phyloP scores from a whole-genome alignment of 2,329 filamentous ascomycete species.

The Acrocalymma vagum region DNA sequence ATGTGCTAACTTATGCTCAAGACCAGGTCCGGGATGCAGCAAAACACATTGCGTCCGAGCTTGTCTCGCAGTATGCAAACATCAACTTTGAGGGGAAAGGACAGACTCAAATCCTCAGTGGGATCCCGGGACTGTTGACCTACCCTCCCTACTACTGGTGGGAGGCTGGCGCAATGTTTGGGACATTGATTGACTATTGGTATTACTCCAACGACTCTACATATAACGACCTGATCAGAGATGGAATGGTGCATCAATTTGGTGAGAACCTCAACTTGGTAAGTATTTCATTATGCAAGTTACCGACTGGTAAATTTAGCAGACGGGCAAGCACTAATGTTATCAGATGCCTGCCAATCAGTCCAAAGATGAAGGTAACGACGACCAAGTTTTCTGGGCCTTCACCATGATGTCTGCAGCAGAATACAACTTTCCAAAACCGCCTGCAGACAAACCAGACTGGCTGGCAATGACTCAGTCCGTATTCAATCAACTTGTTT shows the following conservation, averaged over 20 bases:
- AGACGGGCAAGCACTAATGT: neutral
- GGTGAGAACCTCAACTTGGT: constrained; percentile 24
- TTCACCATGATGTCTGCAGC: constrained; percentile 64
- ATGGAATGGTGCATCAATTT: constrained; percentile 44
- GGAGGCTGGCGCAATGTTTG: constrained; percentile 78
- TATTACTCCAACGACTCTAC: constrained; percentile 76
- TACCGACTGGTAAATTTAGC: too few relatives aligned
- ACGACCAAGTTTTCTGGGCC: constrained; percentile 66
- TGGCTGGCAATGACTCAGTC: constrained; percentile 52
- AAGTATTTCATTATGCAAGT: too few relatives aligned
- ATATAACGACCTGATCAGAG: constrained; percentile 73
- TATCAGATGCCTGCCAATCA: constrained; percentile 34
- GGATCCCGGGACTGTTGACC: constrained; percentile 35
- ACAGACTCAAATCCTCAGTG: constrained; percentile 38
- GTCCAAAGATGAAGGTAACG: constrained; percentile 54
- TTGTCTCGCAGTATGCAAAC: constrained; percentile 62
- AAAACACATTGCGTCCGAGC: constrained; percentile 50
- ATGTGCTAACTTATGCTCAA: too few relatives aligned
- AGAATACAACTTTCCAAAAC: constrained; percentile 55
- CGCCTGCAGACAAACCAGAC: constrained; percentile 42
- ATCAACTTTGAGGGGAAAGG: constrained; percentile 56
- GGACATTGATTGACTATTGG: constrained; percentile 81
- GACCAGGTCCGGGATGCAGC: constrained; percentile 56
- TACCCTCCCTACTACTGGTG: constrained; percentile 68
- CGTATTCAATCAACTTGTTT: constrained; percentile 39